Conservation (phyloP, 2,329 filamentous ascomycete genomes). For the Alternaria gansuensis region DNA sequence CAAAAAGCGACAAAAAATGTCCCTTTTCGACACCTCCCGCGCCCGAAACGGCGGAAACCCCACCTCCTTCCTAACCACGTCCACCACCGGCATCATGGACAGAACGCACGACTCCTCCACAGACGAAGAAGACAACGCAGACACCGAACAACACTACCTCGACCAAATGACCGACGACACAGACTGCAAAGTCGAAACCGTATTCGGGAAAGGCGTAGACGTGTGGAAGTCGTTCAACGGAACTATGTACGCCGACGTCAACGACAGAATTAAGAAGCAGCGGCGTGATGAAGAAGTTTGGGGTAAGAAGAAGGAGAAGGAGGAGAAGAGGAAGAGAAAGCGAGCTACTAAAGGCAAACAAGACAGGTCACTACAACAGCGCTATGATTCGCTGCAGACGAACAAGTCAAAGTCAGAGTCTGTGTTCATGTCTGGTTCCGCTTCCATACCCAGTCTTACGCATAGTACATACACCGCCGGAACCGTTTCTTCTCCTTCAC, state of each 20-base stretch:
- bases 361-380: neutral
- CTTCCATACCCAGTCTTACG: neutral
- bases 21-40: conserved; percentile 8
- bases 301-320: neutral
- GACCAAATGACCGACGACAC: conserved; percentile 23
- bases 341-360: neutral
- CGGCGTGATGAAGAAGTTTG: conserved; percentile 13
- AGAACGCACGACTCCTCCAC: conserved; percentile 18
- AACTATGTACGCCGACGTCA: conserved; percentile 20
- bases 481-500: neutral
- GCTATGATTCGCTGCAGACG: neutral
- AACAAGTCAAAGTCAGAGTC: neutral
- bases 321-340: conserved; percentile 3
- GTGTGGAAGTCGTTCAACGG: conserved; percentile 20
- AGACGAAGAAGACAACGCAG: conserved; percentile 21
- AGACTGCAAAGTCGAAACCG: conserved; percentile 8
- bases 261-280: conserved; percentile 16
- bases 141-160: conserved; percentile 12
- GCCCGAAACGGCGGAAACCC: conserved; percentile 15
- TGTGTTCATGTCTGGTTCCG: neutral
- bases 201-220: conserved; percentile 20
- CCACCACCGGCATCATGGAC: conserved; percentile 2
- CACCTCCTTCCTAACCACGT: conserved; percentile 6
- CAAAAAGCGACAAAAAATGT: neutral
- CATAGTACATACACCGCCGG: neutral